Conservation (phyloP, 78 protist genomes). For the Dictyostelium intermedium region DNA sequence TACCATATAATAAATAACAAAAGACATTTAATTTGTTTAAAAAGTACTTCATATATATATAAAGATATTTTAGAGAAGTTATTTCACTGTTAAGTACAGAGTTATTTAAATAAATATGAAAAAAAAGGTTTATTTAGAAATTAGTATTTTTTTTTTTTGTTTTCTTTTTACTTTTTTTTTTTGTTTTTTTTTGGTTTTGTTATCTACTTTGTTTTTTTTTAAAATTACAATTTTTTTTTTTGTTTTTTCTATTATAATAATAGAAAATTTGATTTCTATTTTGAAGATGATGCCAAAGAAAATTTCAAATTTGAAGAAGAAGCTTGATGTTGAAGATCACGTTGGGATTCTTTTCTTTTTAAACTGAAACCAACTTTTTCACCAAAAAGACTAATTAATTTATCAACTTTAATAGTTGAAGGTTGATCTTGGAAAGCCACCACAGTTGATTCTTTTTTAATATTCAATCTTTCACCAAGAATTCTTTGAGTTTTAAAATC, state of each 20-base stretch:
- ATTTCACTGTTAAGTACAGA: too few species aligned
- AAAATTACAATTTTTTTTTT: too few species aligned
- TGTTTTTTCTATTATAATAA: too few species aligned
- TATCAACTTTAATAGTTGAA: constrained; percentile 28
- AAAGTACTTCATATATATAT: too few species aligned
- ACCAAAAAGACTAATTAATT: constrained; percentile 40
- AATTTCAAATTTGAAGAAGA: constrained; percentile 6
- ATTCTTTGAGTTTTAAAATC: constrained; percentile 41
- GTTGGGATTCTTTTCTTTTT: constrained; percentile 14
- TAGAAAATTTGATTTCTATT: background rate
- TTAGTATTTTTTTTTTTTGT: too few species aligned
- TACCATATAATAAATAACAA: too few species aligned
- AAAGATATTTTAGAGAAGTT: too few species aligned
- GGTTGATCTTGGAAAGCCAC: constrained; percentile 37
- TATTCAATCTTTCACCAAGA: constrained; percentile 29
- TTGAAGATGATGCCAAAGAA: background rate
- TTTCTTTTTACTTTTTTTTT: too few species aligned
- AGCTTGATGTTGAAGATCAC: background rate
- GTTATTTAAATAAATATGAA: background rate
- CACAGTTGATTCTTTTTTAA: constrained; percentile 5
- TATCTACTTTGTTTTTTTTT: too few species aligned
- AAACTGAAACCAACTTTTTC: constrained; percentile 25
- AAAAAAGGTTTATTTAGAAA: too few species aligned
- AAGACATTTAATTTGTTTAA: too few species aligned
- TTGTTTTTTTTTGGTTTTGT: too few species aligned